Percentiles rank a stretch among this genome's conserved stretches.
These are phyloP conservation scores for Hypoxylon sp. DNA, from an alignment of 2,329 filamentous ascomycete species.

Conservation along the genomic window DNA sequence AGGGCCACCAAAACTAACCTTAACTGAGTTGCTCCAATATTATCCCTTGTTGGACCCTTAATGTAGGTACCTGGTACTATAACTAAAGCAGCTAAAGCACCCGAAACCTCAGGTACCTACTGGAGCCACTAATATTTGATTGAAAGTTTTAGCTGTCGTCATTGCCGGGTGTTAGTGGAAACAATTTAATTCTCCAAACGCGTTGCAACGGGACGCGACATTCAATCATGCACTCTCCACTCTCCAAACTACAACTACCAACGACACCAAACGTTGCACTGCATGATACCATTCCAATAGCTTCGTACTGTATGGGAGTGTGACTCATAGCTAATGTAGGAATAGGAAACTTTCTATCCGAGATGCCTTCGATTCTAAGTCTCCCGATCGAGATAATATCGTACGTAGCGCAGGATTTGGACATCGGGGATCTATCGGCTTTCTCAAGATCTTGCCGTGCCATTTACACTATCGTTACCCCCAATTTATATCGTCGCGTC, in stretches of 20 bases:
- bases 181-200: neutral
- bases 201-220: conserved; percentile 13
- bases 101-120: no score
- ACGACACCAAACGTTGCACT: neutral
- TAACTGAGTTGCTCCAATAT: no score
- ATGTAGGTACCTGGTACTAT: no score
- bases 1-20: no score
- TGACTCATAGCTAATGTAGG: neutral
- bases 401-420: conserved; percentile 16
- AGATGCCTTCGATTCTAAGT: conserved; percentile 39
- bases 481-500: conserved; percentile 34
- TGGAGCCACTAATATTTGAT: no score
- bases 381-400: conserved; percentile 45
- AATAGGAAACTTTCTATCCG: neutral
- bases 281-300: neutral
- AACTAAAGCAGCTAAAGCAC: no score
- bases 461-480: conserved; percentile 24
- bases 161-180: neutral
- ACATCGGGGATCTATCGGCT: conserved; percentile 34
- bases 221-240: neutral
- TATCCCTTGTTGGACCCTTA: no score
- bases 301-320: neutral
- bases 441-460: conserved; percentile 45
- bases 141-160: neutral
- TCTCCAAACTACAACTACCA: neutral